Evolutionary conservation across 768 basidiomycete species (phyloP).

Genomic region (Serendipita sp.): DNA sequence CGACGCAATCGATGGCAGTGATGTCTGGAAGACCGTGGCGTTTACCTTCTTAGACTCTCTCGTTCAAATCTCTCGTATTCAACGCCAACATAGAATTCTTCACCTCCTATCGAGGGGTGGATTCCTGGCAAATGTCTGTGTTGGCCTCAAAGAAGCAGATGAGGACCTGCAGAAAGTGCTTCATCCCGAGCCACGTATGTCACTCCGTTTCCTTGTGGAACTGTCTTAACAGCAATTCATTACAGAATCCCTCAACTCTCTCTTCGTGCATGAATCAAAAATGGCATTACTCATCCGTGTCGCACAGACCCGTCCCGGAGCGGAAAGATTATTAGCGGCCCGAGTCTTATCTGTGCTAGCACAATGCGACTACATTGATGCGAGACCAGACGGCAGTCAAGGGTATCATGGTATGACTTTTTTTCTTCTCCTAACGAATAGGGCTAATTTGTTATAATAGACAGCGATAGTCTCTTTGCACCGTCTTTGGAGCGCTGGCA

Average conservation of each 20-base stretch:
- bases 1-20: slow-evolving; percentile 89
- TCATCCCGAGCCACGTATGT: slow-evolving; percentile 77
- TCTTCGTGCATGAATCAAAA: slow-evolving; percentile 92
- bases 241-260: slow-evolving; percentile 70
- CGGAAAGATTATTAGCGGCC: slow-evolving; percentile 67
- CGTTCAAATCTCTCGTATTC: slow-evolving; percentile 49
- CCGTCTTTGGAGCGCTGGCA: slow-evolving; percentile 81
- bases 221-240: neutral
- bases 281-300: slow-evolving; percentile 78
- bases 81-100: slow-evolving; percentile 51
- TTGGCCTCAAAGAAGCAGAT: slow-evolving; percentile 73
- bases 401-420: slow-evolving; percentile 52
- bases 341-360: slow-evolving; percentile 59
- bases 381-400: slow-evolving; percentile 68
- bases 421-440: neutral
- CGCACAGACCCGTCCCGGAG: slow-evolving; percentile 67
- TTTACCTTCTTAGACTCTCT: slow-evolving; percentile 80
- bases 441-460: slow-evolving; percentile 23
- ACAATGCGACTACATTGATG: slow-evolving; percentile 76
- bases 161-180: slow-evolving; percentile 54
- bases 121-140: slow-evolving; percentile 64
- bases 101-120: slow-evolving; percentile 52
- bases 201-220: neutral
- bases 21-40: slow-evolving; percentile 94
- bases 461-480: slow-evolving; percentile 74